Conservation (phyloP, 192 early-diverging fungal species). For the Allomyces javanicus region DNA sequence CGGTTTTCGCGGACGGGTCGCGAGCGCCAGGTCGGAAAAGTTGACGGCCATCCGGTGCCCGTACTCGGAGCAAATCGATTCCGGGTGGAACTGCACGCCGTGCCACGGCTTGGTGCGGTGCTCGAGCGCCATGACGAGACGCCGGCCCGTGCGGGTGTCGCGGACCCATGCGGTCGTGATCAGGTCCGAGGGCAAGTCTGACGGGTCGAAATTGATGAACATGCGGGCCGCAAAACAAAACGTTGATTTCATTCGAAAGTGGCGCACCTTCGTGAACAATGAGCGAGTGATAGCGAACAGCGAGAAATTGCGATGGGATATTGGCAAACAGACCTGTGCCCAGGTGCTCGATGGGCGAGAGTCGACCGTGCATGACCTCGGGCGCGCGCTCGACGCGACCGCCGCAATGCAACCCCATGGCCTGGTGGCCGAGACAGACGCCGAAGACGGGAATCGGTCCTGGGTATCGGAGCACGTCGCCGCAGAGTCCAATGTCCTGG, state of each 20-base stretch:
- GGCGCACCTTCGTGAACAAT: constrained; percentile 36
- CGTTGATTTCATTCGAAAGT: background rate
- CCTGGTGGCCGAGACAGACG: constrained; percentile 88
- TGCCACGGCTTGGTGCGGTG: constrained; percentile 50
- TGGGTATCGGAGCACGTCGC: constrained; percentile 24
- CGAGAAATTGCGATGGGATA: constrained; percentile 44
- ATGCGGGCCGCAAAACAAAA: background rate
- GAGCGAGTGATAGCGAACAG: constrained; percentile 82
- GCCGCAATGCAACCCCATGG: constrained; percentile 49
- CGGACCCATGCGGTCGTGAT: constrained; percentile 36
- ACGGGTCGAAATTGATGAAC: background rate
- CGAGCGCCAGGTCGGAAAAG: constrained; percentile 33
- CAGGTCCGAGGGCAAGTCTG: constrained; percentile 39
- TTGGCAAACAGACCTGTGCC: constrained; percentile 28
- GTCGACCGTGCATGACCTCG: constrained; percentile 66
- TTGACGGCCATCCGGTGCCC: constrained; percentile 52
- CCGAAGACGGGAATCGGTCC: constrained; percentile 58
- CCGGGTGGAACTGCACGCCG: constrained; percentile 93
- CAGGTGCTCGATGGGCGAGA: constrained; percentile 28
- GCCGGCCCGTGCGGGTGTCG: background rate
- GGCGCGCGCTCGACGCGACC: constrained; percentile 38
- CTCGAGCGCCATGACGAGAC: constrained; percentile 53
- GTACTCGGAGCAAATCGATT: constrained; percentile 72
- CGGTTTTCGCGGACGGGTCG: background rate
- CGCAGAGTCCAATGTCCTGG: constrained; percentile 67